Percentiles rank a stretch among this genome's conserved stretches.
Conservation (phyloP, 441 rosid species). For the Arabidopsis hybrid region DNA sequence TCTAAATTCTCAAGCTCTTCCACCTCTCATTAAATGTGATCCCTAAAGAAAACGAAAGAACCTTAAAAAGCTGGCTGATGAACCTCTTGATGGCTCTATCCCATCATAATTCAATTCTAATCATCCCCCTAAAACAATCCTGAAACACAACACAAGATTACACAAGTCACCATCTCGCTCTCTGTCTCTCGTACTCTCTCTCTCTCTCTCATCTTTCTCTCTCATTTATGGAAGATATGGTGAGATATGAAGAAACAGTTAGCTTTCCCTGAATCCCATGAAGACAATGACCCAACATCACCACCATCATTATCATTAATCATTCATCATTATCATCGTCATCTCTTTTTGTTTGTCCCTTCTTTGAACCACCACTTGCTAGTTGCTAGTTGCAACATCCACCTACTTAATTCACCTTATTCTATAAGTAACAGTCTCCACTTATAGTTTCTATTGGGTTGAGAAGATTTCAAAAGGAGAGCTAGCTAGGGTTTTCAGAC, state of each 20-base stretch:
- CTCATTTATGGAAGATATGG: constrained; percentile 48
- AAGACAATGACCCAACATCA: constrained; percentile 64
- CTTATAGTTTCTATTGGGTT: constrained; percentile 15
- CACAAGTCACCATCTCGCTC: constrained; percentile 28
- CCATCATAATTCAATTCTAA: constrained; percentile 28
- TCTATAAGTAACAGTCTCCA: constrained; percentile 19
- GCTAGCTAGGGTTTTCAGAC: constrained; percentile 46
- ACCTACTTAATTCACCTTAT: constrained; percentile 24
- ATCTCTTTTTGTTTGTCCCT: constrained; percentile 37
- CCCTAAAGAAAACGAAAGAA: constrained; percentile 33
- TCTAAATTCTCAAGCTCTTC: constrained; percentile 38
- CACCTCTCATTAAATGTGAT: constrained; percentile 38
- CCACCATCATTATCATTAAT: constrained; percentile 47
- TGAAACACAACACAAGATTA: constrained; percentile 21
- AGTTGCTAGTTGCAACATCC: constrained; percentile 27
- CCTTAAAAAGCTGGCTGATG: constrained; percentile 39
- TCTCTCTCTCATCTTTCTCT: constrained; percentile 24
- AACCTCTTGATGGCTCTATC: constrained; percentile 31
- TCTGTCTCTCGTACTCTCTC: constrained; percentile 29
- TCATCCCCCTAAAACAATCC: not conserved
- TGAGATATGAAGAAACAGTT: constrained; percentile 74
- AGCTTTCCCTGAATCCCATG: constrained; percentile 72
- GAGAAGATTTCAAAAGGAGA: constrained; percentile 28
- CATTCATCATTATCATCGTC: constrained; percentile 36
- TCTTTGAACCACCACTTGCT: constrained; percentile 39